Conservation (phyloP, 768 basidiomycete species). For the Pholiota conissans region DNA sequence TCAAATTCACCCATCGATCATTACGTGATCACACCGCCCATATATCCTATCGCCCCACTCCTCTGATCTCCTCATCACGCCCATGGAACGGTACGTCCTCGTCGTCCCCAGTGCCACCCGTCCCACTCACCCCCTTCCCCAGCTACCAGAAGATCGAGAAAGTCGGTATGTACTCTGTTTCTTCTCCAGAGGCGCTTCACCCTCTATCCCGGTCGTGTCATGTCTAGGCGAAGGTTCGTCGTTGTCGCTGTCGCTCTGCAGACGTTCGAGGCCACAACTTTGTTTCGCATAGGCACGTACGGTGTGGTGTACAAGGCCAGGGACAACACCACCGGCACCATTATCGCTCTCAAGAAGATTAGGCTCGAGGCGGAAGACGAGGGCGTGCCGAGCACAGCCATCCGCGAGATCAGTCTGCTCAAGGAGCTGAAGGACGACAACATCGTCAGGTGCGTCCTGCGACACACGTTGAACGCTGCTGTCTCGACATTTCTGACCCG, state of each 20-base stretch:
- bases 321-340: conserved; percentile 72
- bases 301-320: conserved; percentile 98
- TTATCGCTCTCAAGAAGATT: conserved; percentile 99
- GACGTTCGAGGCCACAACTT: conserved; percentile 3
- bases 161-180: conserved; percentile 72
- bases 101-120: neutral
- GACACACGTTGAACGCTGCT: no score
- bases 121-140: conserved; percentile 12
- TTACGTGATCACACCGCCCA: conserved; percentile 27
- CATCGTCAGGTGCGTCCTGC: conserved; percentile 75
- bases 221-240: conserved; percentile 51
- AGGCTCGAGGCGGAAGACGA: conserved; percentile 98
- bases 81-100: conserved; percentile 45
- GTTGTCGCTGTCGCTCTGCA: neutral
- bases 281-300: conserved; percentile 76
- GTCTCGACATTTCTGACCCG: neutral
- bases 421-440: conserved; percentile 97
- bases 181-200: conserved; percentile 15
- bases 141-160: conserved; percentile 98
- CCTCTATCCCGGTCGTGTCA: conserved; percentile 13
- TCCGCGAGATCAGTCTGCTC: conserved; percentile 94
- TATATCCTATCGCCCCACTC: conserved; percentile 8
- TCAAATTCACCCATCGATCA: conserved; percentile 20
- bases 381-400: conserved; percentile 97
- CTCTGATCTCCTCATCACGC: conserved; percentile 4